These are phyloP conservation scores for Rubus idaeus DNA, from an alignment of 306 rosid genomes.

Conservation along the genomic window DNA sequence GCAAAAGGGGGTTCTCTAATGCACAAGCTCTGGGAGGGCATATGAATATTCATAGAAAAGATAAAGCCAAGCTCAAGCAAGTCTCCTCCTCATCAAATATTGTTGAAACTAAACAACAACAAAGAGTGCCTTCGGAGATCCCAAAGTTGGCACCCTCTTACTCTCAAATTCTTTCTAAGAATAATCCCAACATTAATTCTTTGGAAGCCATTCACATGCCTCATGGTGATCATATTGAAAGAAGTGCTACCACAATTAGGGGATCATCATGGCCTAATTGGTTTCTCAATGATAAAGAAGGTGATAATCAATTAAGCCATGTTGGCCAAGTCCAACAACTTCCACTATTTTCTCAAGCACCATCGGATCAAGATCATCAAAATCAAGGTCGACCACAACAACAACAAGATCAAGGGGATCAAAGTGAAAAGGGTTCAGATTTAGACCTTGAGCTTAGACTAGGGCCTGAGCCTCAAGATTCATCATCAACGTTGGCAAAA, in stretches of 20 bases:
- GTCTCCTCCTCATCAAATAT: neutral
- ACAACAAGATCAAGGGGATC: conserved; percentile 19
- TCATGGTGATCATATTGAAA: conserved; percentile 3
- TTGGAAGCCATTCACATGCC: neutral
- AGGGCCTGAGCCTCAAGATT: conserved; percentile 60
- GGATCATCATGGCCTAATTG: conserved; percentile 13
- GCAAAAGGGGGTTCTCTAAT: conserved; percentile 84
- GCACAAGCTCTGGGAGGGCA: conserved; percentile 96
- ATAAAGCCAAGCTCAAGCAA: conserved; percentile 74
- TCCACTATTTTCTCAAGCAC: conserved; percentile 13
- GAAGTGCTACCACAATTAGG: neutral
- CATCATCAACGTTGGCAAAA: conserved; percentile 33
- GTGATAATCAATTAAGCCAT: conserved; percentile 2
- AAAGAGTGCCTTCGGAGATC: conserved; percentile 11
- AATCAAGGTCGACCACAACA: neutral
- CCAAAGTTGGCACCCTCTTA: conserved; percentile 31
- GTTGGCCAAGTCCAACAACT: conserved; percentile 8
- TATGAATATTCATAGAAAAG: conserved; percentile 85
- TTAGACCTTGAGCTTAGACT: conserved; percentile 88
- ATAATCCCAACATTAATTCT: neutral
- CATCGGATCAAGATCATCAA: conserved; percentile 7
- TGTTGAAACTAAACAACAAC: conserved; percentile 5
- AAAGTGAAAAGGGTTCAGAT: conserved; percentile 24
- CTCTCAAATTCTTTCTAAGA: conserved; percentile 1
- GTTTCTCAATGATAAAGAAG: conserved; percentile 8